These are phyloP conservation scores for Populus simonii DNA, from an alignment of 345 rosid genomes.

Conservation along the genomic window DNA sequence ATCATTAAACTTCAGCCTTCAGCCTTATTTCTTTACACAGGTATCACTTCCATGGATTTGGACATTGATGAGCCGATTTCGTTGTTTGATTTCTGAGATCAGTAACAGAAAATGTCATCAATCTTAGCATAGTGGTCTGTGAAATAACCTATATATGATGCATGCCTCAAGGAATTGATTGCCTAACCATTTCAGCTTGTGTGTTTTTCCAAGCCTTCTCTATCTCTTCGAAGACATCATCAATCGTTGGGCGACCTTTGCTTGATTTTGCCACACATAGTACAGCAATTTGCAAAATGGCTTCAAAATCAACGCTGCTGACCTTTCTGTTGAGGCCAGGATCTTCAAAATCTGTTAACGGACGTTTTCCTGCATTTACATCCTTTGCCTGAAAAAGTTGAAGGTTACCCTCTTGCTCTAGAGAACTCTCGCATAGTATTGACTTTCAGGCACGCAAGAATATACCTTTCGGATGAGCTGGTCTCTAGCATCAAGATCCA, in stretches of 20 bases:
- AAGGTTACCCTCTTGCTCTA: too few species aligned
- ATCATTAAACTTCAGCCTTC: neutral
- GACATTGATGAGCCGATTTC: conserved; percentile 23
- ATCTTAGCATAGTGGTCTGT: neutral
- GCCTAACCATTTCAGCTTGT: conserved; percentile 27
- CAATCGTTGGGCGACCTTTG: conserved; percentile 52
- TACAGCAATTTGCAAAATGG: conserved; percentile 48
- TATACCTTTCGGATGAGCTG: conserved; percentile 64
- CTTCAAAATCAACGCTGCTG: conserved; percentile 38
- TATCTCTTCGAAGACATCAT: conserved; percentile 43
- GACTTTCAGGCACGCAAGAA: neutral
- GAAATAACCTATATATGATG: neutral
- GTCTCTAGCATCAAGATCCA: conserved; percentile 60
- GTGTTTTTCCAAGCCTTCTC: conserved; percentile 50
- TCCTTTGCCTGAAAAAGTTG: conserved; percentile 43
- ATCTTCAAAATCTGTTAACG: conserved; percentile 45
- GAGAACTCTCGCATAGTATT: too few species aligned
- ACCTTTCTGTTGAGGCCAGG: conserved; percentile 39
- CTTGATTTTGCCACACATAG: conserved; percentile 48
- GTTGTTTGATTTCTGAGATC: conserved; percentile 16
- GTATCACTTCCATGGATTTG: conserved; percentile 27
- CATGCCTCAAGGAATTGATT: too few species aligned
- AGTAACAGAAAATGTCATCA: neutral
- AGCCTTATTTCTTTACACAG: conserved; percentile 9
- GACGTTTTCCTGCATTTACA: conserved; percentile 43